phyloP scores from a whole-genome alignment of 1,139 yeast genomes.

The Zygosaccharomyces pseudobailii region DNA sequence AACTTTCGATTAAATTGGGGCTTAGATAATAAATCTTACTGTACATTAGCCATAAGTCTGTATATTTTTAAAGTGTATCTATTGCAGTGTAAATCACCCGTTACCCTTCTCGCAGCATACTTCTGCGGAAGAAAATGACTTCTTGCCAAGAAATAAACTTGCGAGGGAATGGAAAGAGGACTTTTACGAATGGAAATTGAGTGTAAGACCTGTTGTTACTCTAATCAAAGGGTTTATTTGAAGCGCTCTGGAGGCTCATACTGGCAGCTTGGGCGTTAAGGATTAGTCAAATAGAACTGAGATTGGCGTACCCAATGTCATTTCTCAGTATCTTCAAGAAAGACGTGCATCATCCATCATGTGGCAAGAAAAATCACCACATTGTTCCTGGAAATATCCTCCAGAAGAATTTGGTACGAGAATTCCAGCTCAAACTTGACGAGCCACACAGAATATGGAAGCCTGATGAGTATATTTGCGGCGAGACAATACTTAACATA shows the following conservation, averaged over 20 bases:
- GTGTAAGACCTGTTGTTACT: not conserved
- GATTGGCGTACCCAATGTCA: conserved; percentile 3
- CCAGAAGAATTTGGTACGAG: conserved; percentile 43
- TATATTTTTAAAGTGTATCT: not conserved
- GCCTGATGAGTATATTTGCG: conserved; percentile 64
- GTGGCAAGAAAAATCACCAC: conserved; percentile 5
- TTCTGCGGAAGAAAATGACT: not conserved
- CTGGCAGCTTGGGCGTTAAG: not conserved
- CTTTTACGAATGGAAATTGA: not conserved
- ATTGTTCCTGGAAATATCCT: conserved; percentile 7
- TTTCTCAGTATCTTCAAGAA: conserved; percentile 11
- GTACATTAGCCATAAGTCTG: conserved; percentile 9
- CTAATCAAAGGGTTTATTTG: not conserved
- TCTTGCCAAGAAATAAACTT: conserved; percentile 3
- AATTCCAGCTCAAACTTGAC: conserved; percentile 63
- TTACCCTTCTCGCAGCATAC: conserved; percentile 2
- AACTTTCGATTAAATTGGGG: conserved; percentile 58
- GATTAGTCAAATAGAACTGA: not conserved
- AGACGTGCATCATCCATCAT: conserved; percentile 6
- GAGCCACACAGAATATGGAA: conserved; percentile 59
- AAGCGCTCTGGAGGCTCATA: not conserved
- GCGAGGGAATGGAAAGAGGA: not conserved
- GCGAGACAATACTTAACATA: conserved; percentile 54
- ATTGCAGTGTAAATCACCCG: conserved; percentile 1
- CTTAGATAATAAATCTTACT: conserved; percentile 4